Percentiles rank a stretch among this genome's conserved stretches.
Conservation (phyloP, 1,284 basidiomycete species). For the Sphaerobolus stellatus region DNA sequence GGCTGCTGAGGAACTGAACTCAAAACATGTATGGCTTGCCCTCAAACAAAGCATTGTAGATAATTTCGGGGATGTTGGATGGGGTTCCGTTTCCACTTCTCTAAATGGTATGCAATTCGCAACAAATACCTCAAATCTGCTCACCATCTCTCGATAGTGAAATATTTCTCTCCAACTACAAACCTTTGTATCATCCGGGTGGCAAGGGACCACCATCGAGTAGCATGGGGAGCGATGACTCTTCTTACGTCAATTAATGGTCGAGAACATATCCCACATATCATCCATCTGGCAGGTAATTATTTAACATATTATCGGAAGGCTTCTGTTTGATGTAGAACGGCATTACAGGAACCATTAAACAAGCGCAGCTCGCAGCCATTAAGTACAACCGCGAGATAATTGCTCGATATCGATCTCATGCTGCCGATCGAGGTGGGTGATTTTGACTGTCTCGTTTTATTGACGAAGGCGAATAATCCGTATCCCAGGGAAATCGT, state of each 20-base stretch:
- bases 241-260: conserved; percentile 61
- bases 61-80: conserved; percentile 77
- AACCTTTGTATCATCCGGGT: conserved; percentile 77
- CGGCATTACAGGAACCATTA: conserved; percentile 64
- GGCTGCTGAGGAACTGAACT: conserved; percentile 40
- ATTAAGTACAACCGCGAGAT: conserved; percentile 68
- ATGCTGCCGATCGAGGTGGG: conserved; percentile 52
- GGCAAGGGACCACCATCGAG: conserved; percentile 68
- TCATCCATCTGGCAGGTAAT: conserved; percentile 72
- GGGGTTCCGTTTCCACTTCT: conserved; percentile 71
- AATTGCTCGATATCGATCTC: conserved; percentile 59
- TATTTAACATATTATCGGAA: neutral
- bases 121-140: neutral
- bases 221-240: conserved; percentile 73
- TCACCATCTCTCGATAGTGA: conserved; percentile 48
- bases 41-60: conserved; percentile 67
- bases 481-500: too few relatives aligned
- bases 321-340: neutral
- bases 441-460: conserved; percentile 5
- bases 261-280: conserved; percentile 58
- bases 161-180: conserved; percentile 78
- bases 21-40: conserved; percentile 63
- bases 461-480: too few relatives aligned
- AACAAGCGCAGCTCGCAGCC: conserved; percentile 72
- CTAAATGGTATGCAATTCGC: conserved; percentile 56